Evolutionary conservation across 371 early-diverging fungal genomes (phyloP).

Genomic region (Apophysomyces elegans): DNA sequence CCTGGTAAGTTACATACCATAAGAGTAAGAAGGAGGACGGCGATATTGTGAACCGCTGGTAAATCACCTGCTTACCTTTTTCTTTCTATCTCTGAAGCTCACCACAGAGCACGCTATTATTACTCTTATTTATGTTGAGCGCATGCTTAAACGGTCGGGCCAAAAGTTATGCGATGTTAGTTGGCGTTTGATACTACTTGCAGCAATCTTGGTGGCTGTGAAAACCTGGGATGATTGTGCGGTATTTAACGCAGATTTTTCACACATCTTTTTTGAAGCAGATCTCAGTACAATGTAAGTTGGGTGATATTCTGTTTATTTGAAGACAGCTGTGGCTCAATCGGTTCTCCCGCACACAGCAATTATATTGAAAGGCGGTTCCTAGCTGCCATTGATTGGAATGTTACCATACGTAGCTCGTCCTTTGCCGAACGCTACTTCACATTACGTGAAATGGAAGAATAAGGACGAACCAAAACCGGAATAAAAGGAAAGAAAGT

Average conservation of each 20-base stretch:
- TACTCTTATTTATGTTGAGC: constrained; percentile 72
- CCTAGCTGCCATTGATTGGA: constrained; percentile 58
- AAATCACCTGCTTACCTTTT: background rate
- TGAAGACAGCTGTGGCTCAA: background rate
- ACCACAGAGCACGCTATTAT: constrained; percentile 76
- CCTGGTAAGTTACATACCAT: constrained; percentile 34
- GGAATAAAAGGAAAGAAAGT: constrained; percentile 10
- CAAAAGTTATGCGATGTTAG: constrained; percentile 69
- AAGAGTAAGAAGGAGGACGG: no score
- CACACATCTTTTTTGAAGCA: constrained; percentile 77
- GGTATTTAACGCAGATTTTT: constrained; percentile 84
- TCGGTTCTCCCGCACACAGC: background rate
- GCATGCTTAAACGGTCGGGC: constrained; percentile 67
- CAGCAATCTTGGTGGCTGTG: constrained; percentile 70
- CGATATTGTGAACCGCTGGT: no score
- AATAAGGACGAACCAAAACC: background rate
- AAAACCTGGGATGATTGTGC: constrained; percentile 93
- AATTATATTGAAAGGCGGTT: constrained; percentile 62
- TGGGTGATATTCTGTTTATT: background rate
- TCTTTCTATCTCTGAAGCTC: constrained; percentile 37
- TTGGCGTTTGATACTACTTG: constrained; percentile 77
- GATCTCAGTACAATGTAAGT: constrained; percentile 16
- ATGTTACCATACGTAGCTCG: constrained; percentile 64
- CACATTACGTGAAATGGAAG: constrained; percentile 51
- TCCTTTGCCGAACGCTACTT: constrained; percentile 65